phyloP scores from a whole-genome alignment of 352 stramenopile genomes.

The Pythium chondricola region DNA sequence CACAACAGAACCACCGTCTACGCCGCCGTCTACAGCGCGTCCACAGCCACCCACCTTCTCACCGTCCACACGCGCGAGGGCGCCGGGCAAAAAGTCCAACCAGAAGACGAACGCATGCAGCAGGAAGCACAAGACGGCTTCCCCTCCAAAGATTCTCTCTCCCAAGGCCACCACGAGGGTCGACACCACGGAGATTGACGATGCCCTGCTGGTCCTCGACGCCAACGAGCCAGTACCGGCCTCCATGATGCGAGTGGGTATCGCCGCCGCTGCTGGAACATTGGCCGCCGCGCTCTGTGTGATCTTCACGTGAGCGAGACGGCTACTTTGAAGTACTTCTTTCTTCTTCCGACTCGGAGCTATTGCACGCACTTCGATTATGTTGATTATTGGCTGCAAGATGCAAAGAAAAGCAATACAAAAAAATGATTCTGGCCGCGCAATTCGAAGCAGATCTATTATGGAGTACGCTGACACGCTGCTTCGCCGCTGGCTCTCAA shows the following conservation, averaged over 20 bases:
- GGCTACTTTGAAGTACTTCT: no score
- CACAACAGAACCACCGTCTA: background rate
- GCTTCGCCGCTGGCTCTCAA: no score
- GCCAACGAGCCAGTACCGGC: slow-evolving; percentile 32
- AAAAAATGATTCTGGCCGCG: no score
- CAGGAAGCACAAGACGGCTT: background rate
- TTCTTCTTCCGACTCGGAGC: no score
- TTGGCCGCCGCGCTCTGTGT: slow-evolving; percentile 54
- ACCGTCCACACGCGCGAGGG: background rate
- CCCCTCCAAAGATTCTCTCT: background rate
- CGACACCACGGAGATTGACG: background rate
- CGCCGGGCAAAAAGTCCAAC: background rate
- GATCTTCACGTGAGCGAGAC: slow-evolving; percentile 53
- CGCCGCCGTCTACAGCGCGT: slow-evolving; percentile 2
- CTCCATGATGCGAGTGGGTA: slow-evolving; percentile 35
- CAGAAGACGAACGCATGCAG: background rate
- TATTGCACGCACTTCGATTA: no score
- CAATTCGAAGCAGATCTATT: no score
- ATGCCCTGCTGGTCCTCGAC: background rate
- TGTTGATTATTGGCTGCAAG: no score
- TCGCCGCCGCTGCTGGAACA: slow-evolving; percentile 49
- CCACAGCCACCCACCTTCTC: slow-evolving; percentile 1
- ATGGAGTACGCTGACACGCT: no score
- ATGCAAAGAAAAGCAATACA: no score
- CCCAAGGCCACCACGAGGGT: background rate